phyloP scores from a whole-genome alignment of 192 early-diverging fungal species.

The Coemansia sp. region DNA sequence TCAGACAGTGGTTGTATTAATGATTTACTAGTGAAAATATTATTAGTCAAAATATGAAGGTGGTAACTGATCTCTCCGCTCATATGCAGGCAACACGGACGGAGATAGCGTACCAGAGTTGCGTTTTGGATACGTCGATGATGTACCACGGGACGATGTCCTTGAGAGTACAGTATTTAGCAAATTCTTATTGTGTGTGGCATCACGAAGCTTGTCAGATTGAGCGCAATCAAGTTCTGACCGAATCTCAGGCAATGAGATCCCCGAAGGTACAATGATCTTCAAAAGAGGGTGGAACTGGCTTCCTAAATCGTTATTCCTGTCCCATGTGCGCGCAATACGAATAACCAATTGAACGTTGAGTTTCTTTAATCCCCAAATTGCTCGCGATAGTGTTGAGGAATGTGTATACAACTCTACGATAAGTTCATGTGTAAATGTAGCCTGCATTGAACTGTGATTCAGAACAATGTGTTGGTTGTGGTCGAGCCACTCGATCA shows the following conservation, averaged over 20 bases:
- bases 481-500: constrained; percentile 28
- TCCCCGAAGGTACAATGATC: constrained; percentile 38
- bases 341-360: constrained; percentile 43
- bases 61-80: background rate
- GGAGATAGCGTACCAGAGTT: background rate
- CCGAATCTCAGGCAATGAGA: constrained; percentile 26
- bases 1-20: no score
- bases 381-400: constrained; percentile 17
- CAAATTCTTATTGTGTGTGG: constrained; percentile 20
- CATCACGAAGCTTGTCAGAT: constrained; percentile 18
- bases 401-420: constrained; percentile 38
- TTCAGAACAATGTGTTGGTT: constrained; percentile 17
- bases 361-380: constrained; percentile 16
- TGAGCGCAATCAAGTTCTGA: constrained; percentile 11
- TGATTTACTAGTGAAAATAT: background rate
- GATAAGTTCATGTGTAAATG: constrained; percentile 42
- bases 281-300: constrained; percentile 48
- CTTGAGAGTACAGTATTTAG: constrained; percentile 21
- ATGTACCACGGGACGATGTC: constrained; percentile 6
- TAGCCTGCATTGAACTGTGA: constrained; percentile 22
- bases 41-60: constrained; percentile 6
- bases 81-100: constrained; percentile 1
- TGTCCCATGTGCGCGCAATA: constrained; percentile 42
- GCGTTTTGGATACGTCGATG: background rate
- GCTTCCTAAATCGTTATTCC: background rate